Base-by-base conservation (phyloP, 108 stramenopile genomes). In the Nannochloropsis salina region DNA sequence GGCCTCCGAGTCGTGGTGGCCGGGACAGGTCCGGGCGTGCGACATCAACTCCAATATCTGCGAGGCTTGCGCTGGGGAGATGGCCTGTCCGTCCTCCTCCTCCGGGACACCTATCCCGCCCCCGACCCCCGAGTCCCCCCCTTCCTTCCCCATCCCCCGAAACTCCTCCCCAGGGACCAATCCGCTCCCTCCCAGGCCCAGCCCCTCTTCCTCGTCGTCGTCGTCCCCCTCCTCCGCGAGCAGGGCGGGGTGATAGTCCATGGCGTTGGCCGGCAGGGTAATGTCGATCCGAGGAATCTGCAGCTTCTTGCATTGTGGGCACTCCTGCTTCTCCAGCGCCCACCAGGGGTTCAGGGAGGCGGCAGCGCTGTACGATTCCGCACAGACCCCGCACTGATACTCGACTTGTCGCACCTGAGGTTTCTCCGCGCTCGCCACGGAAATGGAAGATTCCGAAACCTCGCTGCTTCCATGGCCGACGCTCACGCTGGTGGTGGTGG, bases 201-300 rank as follows among this genome's bases (percentile, higher is more conserved):
- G 18, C 8, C 85, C 81, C n/a, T 43, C 22, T 81, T 81, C n/a
- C 80, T 85, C 43, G n/a, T 81, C 92, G 51, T 85, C 89, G 83
- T 88, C 84, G 22, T 87, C 86, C 21, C 61, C 45, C 10, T 93
- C 93, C 41, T 94, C 94, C 21, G 94, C 94, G 81, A 95, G 85
- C 43, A 95, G 86, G 8, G 95, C 95, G n/a, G 95, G 95, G 87
- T 96, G 95, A 84, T 95, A 95, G 79, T 95, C 94, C 82, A 95
- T 94, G 9, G 90, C 86, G 90, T 96, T 96, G 11, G 93, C 92
- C 20, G 94, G 93, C 42, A 93, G 88, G 42, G 93, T 89, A 22
- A 96, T 96, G 89, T 96, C 95, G 18, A 96, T 86, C 44, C 94
- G 86, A 42, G 96, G 96, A 42, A 95, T 93, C 92, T 86, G 82